Conservation (phyloP, 2,329 filamentous ascomycete genomes). For the Purpureocillium lavendulum region DNA sequence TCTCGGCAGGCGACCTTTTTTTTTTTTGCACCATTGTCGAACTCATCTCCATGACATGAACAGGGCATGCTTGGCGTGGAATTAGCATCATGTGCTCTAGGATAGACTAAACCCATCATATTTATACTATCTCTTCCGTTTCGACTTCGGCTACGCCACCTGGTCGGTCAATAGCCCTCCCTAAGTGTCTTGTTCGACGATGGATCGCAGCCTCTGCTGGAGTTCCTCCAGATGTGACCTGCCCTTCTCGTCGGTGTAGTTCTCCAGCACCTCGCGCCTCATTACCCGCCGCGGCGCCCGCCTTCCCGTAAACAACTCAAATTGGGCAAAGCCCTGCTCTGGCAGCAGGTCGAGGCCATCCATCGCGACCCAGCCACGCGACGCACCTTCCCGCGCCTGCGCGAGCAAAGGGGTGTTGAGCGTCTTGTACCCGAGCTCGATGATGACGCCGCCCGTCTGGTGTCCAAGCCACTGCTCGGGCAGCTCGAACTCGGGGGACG, state of each 20-base stretch:
- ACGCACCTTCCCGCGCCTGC: conserved; percentile 53
- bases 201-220: conserved; percentile 18
- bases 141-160: no score
- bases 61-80: no score
- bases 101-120: no score
- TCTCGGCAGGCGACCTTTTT: no score
- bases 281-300: conserved; percentile 50
- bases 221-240: conserved; percentile 30
- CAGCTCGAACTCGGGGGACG: conserved; percentile 61
- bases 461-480: conserved; percentile 63
- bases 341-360: conserved; percentile 69
- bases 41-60: no score
- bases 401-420: conserved; percentile 62
- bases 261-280: conserved; percentile 52
- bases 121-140: no score
- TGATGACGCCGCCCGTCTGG: conserved; percentile 64
- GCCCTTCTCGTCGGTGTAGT: conserved; percentile 34
- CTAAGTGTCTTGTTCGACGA: conserved; percentile 17
- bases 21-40: no score
- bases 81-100: no score
- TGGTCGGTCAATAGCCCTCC: no score
- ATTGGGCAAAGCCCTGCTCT: conserved; percentile 74
- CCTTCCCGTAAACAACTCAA: conserved; percentile 68
- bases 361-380: conserved; percentile 64
- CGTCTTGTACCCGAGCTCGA: conserved; percentile 69